Percentiles rank a stretch among this genome's conserved stretches.
Conservation (phyloP, 2,329 filamentous ascomycete genomes). For the Alternaria brassicae region DNA sequence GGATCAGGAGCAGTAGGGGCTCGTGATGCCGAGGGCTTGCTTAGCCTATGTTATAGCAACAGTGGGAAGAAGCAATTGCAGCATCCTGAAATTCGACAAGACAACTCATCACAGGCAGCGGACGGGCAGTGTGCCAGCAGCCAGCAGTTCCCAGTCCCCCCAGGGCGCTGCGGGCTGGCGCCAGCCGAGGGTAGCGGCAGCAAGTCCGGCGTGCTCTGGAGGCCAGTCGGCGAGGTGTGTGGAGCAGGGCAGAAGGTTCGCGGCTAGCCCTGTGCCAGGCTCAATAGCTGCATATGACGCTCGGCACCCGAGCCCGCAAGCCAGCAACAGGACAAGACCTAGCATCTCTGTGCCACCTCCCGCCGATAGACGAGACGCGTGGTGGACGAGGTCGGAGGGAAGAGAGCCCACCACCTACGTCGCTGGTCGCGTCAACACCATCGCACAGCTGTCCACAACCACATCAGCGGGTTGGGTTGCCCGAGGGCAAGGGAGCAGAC, state of each 20-base stretch:
- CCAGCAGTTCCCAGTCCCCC: conserved; percentile 1
- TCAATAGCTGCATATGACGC: conserved; percentile 13
- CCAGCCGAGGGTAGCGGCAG: conserved; percentile 1
- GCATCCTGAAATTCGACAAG: neutral
- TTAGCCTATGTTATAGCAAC: conserved; percentile 9
- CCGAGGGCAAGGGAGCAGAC: too few species aligned
- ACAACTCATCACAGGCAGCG: neutral
- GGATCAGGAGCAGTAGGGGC: neutral
- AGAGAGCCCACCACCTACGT: neutral
- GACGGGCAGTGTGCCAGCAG: conserved; percentile 1
- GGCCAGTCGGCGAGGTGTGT: conserved; percentile 11
- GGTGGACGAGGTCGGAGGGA: neutral
- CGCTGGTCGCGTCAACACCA: too few species aligned
- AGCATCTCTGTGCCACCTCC: conserved; percentile 13
- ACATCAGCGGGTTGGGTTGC: too few species aligned
- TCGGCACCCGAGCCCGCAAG: conserved; percentile 4
- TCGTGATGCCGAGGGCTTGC: conserved; percentile 7
- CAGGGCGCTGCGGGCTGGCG: neutral
- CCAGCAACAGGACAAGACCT: conserved; percentile 9
- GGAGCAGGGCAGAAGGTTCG: conserved; percentile 6
- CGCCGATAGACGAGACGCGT: conserved; percentile 11
- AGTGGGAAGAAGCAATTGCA: conserved; percentile 14
- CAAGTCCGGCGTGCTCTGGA: neutral
- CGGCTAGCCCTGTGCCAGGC: conserved; percentile 14
- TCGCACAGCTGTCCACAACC: too few species aligned